Base-by-base conservation (phyloP, 257 asterid species). In the Solanum bukasovii region DNA sequence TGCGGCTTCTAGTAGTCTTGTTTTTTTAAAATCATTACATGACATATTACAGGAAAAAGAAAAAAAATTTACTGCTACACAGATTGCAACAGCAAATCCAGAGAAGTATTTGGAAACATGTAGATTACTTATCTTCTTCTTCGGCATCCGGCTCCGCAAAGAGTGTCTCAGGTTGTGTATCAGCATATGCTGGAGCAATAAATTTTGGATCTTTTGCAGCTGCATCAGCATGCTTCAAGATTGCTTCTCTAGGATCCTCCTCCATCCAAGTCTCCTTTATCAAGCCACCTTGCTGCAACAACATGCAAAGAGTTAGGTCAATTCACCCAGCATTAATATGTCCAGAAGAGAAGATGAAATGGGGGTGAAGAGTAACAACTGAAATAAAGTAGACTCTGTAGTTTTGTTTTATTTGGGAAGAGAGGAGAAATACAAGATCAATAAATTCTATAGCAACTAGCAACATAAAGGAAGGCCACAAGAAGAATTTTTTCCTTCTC, bases 241-340 rank as follows among this genome's bases (percentile, higher is more conserved):
- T 96, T 81, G 99, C 98, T 92, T 94, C 99, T 93, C 99, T 92
- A 34, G 99, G 99, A 90, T 96, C 99, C 93, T 95, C 99, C 3
- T 96, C 98, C 98, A 94, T 95, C 99, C 99, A 96, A 67, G 97
- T 93, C 90, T 95, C 99, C 90, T 95, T 94, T 21, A 96, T 91
- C 96, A 95, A 87, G 31, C 99, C 99, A 90, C 98, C 99, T 94
- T 95, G 94, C 99, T 96, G 98, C 87, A 93, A 92, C 25, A 88
- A 65, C 65, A 84, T 40, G 37, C 35, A 16, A 9, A 40, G 21
- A 20, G 29, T 78, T 14, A 13, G 14, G 29, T 65, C 18, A 5
- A n/a, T 40, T 77, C 88, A 42, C 25, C 59, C 46, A 46, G 34
- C 74, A 34, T 29, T 52, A 71, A 68, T 77, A 70, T n/a, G 25